Evolutionary conservation across 768 basidiomycete species (phyloP), one percentile per base, ranked within the genome.

Genomic region (Psilocybe azurescens): DNA sequence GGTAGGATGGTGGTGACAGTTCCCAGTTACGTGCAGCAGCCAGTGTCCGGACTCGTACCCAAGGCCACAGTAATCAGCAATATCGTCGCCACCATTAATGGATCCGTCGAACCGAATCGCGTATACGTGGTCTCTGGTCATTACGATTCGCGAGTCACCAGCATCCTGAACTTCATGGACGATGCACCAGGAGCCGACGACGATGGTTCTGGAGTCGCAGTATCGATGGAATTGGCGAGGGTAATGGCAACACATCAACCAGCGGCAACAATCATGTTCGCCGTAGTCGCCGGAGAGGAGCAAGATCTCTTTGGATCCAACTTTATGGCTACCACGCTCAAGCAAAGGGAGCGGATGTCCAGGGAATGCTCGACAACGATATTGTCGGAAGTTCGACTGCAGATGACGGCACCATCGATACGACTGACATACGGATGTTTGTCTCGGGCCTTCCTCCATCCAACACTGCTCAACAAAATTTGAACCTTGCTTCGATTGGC

Each of bases 321-420:
- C 32, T 82, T 81, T 68, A 75, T 84, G 70, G 85, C 84, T 9
- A 72, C 75, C 53, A 68, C 74, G n/a, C 72, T 85, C 54, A 74
- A 76, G 36, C 74, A 73, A 7, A 78, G 7, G 78, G 83, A 16
- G 76, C 76, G 5, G 81, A 86, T 65, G 81, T 85, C 3, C 83
- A 86, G 66, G 84, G 83, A 14, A 85, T 85, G 84, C 72, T 85
- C 54, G 78, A 84, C 64, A 86, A 86, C 66, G 85, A 86, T 64
- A 85, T 86, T 62, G 83, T 86, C 4, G 84, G 84, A 2, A 81
- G 81, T 53, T 77, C 83, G 11, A 82, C 78, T 48, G 83, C 71
- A 10, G 83, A 85, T 64, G 79, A 83, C 46, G 80, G 81, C 3
- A 75, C 76, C 24, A 68, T 67, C 20, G 82, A 84, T 60, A 79